Percentiles rank a stretch among this genome's conserved stretches.
Conservation (phyloP, 1,139 yeast genomes). For the Pichia norvegensis region DNA sequence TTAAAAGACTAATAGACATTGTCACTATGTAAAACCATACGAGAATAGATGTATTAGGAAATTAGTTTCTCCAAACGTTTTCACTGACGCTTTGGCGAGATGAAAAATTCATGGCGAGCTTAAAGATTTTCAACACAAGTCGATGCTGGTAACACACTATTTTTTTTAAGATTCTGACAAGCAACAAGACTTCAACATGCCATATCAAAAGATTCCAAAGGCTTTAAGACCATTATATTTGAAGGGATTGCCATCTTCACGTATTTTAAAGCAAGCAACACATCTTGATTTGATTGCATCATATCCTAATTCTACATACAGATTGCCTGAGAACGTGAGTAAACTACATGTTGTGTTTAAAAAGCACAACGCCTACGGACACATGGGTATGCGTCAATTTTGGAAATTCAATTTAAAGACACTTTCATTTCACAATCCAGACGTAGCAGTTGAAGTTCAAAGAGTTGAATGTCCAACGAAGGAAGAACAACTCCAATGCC, state of each 20-base stretch:
- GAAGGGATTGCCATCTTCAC: slow-evolving; percentile 24
- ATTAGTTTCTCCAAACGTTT: no score
- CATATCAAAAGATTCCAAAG: slow-evolving; percentile 17
- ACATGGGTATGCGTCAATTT: slow-evolving; percentile 50
- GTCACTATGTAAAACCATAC: no score
- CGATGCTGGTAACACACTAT: no score
- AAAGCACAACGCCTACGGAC: slow-evolving; percentile 37
- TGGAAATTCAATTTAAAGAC: slow-evolving; percentile 73
- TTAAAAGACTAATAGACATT: no score
- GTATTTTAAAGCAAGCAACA: slow-evolving; percentile 33
- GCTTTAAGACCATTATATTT: slow-evolving; percentile 22
- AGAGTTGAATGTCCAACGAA: slow-evolving; percentile 42
- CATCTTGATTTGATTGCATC: slow-evolving; percentile 36
- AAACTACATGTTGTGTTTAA: slow-evolving; percentile 39
- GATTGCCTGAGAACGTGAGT: slow-evolving; percentile 30
- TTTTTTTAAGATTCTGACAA: no score
- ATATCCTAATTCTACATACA: slow-evolving; percentile 39
- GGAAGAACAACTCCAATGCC: slow-evolving; percentile 36
- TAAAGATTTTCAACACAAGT: neutral
- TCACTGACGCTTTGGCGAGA: no score
- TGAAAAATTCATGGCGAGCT: no score
- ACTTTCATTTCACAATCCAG: slow-evolving; percentile 75
- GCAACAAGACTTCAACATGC: slow-evolving; percentile 9
- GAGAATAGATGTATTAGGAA: no score
- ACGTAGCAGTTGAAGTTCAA: slow-evolving; percentile 51